phyloP scores from a whole-genome alignment of 2,329 filamentous ascomycete genomes.

The Colletotrichum sansevieriae region DNA sequence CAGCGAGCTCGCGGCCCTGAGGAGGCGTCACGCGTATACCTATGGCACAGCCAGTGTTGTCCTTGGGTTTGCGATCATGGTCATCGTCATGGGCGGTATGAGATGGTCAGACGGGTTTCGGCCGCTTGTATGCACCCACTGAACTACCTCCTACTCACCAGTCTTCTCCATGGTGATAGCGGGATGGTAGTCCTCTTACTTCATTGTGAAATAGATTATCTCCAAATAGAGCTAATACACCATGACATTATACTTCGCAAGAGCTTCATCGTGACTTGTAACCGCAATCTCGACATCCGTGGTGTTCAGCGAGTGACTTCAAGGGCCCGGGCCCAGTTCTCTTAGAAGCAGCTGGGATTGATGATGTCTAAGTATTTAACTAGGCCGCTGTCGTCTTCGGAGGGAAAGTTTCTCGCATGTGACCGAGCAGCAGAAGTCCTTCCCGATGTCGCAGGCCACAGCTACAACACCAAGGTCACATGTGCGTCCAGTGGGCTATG shows the following conservation, averaged over 20 bases:
- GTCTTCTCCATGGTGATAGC: too few species aligned
- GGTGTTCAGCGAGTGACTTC: conserved; percentile 44
- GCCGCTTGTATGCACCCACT: conserved; percentile 52
- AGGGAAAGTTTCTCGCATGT: too few species aligned
- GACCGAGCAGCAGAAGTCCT: too few species aligned
- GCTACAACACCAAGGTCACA: too few species aligned
- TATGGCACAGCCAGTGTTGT: conserved; percentile 75
- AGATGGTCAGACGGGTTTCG: conserved; percentile 75
- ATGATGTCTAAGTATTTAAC: conserved; percentile 28
- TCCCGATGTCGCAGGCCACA: too few species aligned
- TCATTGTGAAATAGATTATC: conserved; percentile 25
- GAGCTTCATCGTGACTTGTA: too few species aligned
- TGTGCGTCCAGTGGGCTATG: too few species aligned
- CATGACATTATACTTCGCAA: too few species aligned
- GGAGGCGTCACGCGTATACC: conserved; percentile 70
- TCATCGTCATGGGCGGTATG: conserved; percentile 81
- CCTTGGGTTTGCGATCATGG: conserved; percentile 69
- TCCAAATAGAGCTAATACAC: conserved; percentile 8
- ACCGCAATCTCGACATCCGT: conserved; percentile 46
- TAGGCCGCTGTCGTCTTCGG: too few species aligned
- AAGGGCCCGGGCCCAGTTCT: conserved; percentile 38
- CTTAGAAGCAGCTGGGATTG: conserved; percentile 40
- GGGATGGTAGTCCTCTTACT: too few species aligned
- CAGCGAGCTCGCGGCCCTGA: conserved; percentile 67
- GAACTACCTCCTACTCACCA: neutral